phyloP scores from a whole-genome alignment of 768 basidiomycete species.

The Pleurotus citrinopileatus region DNA sequence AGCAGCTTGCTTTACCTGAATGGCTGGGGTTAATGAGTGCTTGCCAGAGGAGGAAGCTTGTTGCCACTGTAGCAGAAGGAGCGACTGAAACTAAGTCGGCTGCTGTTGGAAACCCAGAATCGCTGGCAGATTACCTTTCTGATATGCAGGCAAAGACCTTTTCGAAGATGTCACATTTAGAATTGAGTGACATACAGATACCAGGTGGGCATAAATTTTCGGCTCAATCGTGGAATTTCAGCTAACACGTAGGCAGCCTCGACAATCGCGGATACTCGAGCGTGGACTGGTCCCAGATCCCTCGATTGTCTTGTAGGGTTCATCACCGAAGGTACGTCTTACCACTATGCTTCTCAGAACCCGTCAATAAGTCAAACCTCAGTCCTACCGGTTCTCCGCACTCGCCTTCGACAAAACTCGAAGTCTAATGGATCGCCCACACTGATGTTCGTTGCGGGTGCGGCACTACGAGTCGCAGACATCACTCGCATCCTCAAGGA shows the following conservation, averaged over 20 bases:
- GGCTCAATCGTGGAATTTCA: slow-evolving; percentile 24
- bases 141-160: slow-evolving; percentile 69
- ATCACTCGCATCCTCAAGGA: slow-evolving; percentile 72
- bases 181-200: slow-evolving; percentile 76
- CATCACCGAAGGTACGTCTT: slow-evolving; percentile 63
- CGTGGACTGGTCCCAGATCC: slow-evolving; percentile 70
- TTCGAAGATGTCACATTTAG: slow-evolving; percentile 66
- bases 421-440: slow-evolving; percentile 84
- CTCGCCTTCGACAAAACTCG: slow-evolving; percentile 70
- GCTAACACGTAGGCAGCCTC: slow-evolving; percentile 59
- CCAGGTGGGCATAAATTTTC: slow-evolving; percentile 47
- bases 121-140: slow-evolving; percentile 62
- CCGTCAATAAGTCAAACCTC: slow-evolving; percentile 3
- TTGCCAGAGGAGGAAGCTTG: slow-evolving; percentile 63
- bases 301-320: slow-evolving; percentile 73
- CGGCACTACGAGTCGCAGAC: slow-evolving; percentile 92
- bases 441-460: slow-evolving; percentile 77
- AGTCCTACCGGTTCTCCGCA: slow-evolving; percentile 69
- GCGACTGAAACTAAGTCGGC: slow-evolving; percentile 39
- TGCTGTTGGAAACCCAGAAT: slow-evolving; percentile 53
- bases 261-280: slow-evolving; percentile 72
- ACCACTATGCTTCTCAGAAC: not conserved
- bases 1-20: slow-evolving; percentile 13
- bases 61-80: slow-evolving; percentile 40
- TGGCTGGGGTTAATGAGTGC: slow-evolving; percentile 11